phyloP scores from a whole-genome alignment of 495 filamentous ascomycete genomes.

The Penicillium robsamsonii region DNA sequence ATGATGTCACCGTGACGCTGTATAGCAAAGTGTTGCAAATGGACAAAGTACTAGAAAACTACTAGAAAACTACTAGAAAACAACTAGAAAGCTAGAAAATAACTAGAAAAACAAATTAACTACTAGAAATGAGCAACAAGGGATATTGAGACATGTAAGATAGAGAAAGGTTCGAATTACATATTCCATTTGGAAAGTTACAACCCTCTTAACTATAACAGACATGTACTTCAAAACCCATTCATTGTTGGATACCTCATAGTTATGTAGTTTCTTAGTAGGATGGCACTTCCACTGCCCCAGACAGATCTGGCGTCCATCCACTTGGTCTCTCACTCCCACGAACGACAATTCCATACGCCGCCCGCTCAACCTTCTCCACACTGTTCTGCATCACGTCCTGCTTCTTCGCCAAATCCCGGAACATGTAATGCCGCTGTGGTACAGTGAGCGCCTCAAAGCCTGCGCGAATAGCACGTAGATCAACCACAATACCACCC shows the following conservation, averaged over 20 bases:
- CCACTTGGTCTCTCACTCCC: constrained; percentile 87
- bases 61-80: too few species aligned
- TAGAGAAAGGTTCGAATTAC: too few species aligned
- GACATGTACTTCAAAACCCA: neutral
- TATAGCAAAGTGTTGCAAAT: neutral
- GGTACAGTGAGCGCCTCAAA: constrained; percentile 68
- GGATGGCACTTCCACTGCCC: constrained; percentile 44
- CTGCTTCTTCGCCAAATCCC: constrained; percentile 74
- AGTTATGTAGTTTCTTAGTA: constrained; percentile 25
- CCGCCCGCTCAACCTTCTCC: constrained; percentile 86
- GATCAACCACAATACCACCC: constrained; percentile 62
- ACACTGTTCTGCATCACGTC: constrained; percentile 85
- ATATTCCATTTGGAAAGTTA: too few species aligned
- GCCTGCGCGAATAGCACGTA: constrained; percentile 66
- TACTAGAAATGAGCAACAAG: too few species aligned
- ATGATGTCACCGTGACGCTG: constrained; percentile 32
- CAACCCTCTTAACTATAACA: neutral
- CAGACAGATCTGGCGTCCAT: constrained; percentile 81
- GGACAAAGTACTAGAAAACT: too few species aligned
- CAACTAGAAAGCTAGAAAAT: too few species aligned
- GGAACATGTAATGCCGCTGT: constrained; percentile 45
- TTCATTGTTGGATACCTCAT: neutral
- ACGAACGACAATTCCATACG: constrained; percentile 81
- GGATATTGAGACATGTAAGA: too few species aligned
- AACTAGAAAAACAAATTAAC: too few species aligned